Conservation (phyloP, 805 yeast species). For the Ogataea degrootiae region DNA sequence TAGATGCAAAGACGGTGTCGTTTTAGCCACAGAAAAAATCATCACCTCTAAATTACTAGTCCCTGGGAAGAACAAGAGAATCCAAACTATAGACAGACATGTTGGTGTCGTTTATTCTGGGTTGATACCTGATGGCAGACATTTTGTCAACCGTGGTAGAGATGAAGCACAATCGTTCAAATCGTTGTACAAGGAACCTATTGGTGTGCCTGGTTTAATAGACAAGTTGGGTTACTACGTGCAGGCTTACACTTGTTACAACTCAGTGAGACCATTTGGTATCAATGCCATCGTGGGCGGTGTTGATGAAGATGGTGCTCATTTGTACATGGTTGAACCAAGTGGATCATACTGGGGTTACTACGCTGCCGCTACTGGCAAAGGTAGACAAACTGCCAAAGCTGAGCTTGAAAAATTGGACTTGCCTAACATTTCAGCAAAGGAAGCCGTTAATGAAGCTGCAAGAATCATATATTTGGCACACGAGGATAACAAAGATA, state of each 20-base stretch:
- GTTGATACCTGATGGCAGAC: slow-evolving; percentile 93
- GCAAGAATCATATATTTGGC: slow-evolving; percentile 91
- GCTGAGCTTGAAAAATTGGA: slow-evolving; percentile 91
- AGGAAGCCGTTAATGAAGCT: slow-evolving; percentile 87
- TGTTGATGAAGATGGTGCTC: slow-evolving; percentile 77
- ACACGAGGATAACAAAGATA: slow-evolving; percentile 97
- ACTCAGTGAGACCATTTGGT: slow-evolving; percentile 97
- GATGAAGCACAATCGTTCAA: slow-evolving; percentile 84
- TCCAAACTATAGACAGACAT: slow-evolving; percentile 90
- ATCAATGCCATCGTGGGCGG: slow-evolving; percentile 92
- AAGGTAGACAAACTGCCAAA: slow-evolving; percentile 97
- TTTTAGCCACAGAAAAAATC: slow-evolving; percentile 95
- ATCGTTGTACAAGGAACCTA: slow-evolving; percentile 67
- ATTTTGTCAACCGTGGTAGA: slow-evolving; percentile 85
- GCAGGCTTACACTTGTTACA: slow-evolving; percentile 92
- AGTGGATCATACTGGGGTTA: slow-evolving; percentile 98
- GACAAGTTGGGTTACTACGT: slow-evolving; percentile 87
- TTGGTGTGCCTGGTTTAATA: slow-evolving; percentile 76
- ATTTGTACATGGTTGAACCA: slow-evolving; percentile 95
- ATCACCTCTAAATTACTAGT: slow-evolving; percentile 81
- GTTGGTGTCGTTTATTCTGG: slow-evolving; percentile 96
- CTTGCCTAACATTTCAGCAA: slow-evolving; percentile 59
- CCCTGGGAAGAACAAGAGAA: slow-evolving; percentile 83
- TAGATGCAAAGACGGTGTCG: slow-evolving; percentile 87
- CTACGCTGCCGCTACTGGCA: slow-evolving; percentile 95